Percentiles rank a stretch among this genome's conserved stretches.
Evolutionary conservation across 2,329 filamentous ascomycete species (phyloP).

Genomic region (Fusarium subtropicale): DNA sequence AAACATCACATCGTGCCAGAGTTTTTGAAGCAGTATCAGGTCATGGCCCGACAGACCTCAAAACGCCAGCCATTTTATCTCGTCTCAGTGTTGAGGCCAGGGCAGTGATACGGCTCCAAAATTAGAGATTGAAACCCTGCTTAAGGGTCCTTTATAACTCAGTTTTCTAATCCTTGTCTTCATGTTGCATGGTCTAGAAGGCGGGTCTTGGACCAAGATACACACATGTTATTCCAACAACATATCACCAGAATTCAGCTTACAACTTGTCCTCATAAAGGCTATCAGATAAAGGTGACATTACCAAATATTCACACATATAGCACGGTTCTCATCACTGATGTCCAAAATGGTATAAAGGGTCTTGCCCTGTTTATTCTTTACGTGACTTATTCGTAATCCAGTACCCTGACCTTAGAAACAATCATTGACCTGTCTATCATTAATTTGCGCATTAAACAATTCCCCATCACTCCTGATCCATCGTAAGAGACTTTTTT

Average conservation of each 20-base stretch:
- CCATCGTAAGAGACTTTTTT: conserved; percentile 25
- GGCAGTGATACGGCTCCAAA: neutral
- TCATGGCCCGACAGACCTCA: conserved; percentile 13
- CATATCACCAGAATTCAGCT: too few species aligned
- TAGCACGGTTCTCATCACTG: neutral
- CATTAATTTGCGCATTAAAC: conserved; percentile 49
- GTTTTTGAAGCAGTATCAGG: conserved; percentile 9
- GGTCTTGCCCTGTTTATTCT: conserved; percentile 36
- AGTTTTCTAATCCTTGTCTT: conserved; percentile 27
- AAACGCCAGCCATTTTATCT: conserved; percentile 3
- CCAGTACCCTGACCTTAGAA: conserved; percentile 45
- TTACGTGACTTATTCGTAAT: conserved; percentile 44
- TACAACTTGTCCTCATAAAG: neutral
- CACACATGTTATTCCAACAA: too few species aligned
- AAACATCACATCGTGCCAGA: conserved; percentile 8
- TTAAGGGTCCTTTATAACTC: conserved; percentile 9
- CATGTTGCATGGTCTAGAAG: conserved; percentile 11
- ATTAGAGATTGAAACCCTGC: neutral
- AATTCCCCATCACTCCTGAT: conserved; percentile 27
- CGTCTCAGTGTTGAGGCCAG: neutral
- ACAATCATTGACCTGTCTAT: conserved; percentile 48
- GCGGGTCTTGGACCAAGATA: neutral
- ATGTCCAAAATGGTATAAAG: conserved; percentile 1
- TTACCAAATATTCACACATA: neutral
- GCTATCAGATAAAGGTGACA: too few species aligned